Conservation (phyloP, 345 rosid genomes). For the Boechera retrofracta region DNA sequence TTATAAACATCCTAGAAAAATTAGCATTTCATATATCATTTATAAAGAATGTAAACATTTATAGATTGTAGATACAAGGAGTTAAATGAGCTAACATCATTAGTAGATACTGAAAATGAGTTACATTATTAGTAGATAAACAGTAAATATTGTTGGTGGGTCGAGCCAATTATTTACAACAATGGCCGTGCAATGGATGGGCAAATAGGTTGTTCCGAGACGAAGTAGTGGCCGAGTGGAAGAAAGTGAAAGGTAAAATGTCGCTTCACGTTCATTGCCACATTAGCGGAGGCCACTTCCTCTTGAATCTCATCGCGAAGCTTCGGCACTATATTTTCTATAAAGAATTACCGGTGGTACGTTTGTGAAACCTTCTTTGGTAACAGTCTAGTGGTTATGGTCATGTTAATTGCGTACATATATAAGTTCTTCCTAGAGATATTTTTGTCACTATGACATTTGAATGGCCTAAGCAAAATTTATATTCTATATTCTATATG, state of each 20-base stretch:
- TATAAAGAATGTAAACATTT: too few relatives aligned
- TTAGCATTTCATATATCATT: too few relatives aligned
- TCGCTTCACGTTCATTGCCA: conserved; percentile 97
- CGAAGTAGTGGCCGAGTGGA: conserved; percentile 98
- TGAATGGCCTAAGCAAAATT: neutral
- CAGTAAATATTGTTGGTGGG: too few relatives aligned
- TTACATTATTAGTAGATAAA: too few relatives aligned
- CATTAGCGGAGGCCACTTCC: conserved; percentile 94
- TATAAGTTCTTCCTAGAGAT: too few relatives aligned
- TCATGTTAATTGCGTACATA: neutral
- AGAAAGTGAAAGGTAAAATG: conserved; percentile 91
- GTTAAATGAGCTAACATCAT: too few relatives aligned
- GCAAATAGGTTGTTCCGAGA: conserved; percentile 77
- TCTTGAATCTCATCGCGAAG: conserved; percentile 65
- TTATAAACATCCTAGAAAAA: too few relatives aligned
- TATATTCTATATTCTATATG: neutral
- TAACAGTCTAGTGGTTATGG: neutral
- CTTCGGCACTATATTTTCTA: conserved; percentile 83
- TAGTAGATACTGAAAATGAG: too few relatives aligned
- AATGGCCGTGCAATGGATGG: too few relatives aligned
- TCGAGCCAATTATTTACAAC: too few relatives aligned
- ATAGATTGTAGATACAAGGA: too few relatives aligned
- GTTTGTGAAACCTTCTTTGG: neutral
- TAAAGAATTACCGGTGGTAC: conserved; percentile 91
- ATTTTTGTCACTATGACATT: neutral